Conservation (phyloP, 495 filamentous ascomycete species). For the Staphylotrichum longicolle region DNA sequence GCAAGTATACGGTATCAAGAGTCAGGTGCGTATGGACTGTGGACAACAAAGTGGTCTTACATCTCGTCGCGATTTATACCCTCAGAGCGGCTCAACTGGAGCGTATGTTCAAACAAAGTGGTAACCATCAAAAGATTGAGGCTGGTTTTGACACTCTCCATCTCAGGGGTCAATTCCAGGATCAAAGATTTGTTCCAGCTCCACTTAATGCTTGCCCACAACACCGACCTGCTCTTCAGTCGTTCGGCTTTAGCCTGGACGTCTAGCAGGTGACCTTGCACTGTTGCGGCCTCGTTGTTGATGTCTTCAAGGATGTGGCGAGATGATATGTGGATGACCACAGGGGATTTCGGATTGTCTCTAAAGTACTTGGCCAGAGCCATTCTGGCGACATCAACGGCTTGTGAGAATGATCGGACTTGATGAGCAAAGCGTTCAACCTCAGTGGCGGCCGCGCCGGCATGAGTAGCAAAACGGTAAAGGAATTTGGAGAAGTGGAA, state of each 20-base stretch:
- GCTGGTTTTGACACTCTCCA: slow-evolving; percentile 5
- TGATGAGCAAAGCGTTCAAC: slow-evolving; percentile 1
- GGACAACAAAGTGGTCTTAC: too few relatives aligned
- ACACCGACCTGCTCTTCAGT: not conserved
- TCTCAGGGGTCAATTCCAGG: not conserved
- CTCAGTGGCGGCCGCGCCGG: not conserved
- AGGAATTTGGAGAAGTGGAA: not conserved
- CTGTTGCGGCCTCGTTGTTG: not conserved
- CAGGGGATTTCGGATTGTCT: not conserved
- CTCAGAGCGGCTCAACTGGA: too few relatives aligned
- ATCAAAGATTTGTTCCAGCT: not conserved
- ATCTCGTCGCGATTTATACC: too few relatives aligned
- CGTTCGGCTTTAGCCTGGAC: not conserved
- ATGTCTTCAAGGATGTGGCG: not conserved
- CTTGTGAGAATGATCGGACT: not conserved
- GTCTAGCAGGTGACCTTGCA: not conserved
- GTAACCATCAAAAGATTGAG: not conserved
- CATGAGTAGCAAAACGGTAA: not conserved
- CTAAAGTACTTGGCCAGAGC: not conserved
- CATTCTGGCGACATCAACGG: not conserved
- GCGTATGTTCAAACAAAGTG: not conserved
- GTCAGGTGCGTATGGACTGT: too few relatives aligned
- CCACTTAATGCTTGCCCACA: slow-evolving; percentile 6
- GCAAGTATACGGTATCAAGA: too few relatives aligned
- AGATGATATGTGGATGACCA: not conserved